Evolutionary conservation across 2,329 filamentous ascomycete genomes (phyloP), one percentile per base, ranked within the genome.

Genomic region (Pseudogymnoascus sp.): DNA sequence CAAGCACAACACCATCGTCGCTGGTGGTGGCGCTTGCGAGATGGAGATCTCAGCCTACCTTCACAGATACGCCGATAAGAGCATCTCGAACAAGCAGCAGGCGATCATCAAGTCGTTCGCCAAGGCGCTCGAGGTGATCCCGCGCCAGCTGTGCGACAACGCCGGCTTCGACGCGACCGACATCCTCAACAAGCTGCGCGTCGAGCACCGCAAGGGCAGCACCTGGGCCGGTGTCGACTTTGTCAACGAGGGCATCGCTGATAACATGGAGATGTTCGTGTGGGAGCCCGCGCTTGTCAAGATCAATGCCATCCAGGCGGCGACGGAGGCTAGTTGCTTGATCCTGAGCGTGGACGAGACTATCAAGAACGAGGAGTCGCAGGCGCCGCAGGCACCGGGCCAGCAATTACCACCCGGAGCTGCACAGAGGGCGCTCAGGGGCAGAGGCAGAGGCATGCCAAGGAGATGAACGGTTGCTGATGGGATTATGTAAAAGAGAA

Each of bases 201-300:
- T 97, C 65, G 93, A 97, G 83, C 95, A 99, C 80, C 86, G 91
- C 75, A 95, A 93, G 80, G 92, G 92, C 69, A 90, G 90, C 74
- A 86, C 86, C 62, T 99, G 95, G 95, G 92, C 93, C 4, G 95
- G 95, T 74, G 93, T 99, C 29, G 95, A 99, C 79, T 97, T 99
- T 74, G 81, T 87, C 69, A 86, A 92, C 72, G 95, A 99, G 79
- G 93, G 93, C 66, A 90, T 97, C 67, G 83, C 91, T 64, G 90
- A 99, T 79, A 97, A 97, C 82, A 88, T 97, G 83, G 89, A 91
- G 75, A 87, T 85, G 64, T 99, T 97, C 75, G 95, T 99, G 45
- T 99, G 95, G 95, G 95, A 99, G 79, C 95, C 95, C 5, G 89
- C 90, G 59, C 81, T 97, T 68, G 90, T 99, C 74, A 99, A 99